A percentile compares a stretch with the other conserved stretches of the same genome.
phyloP scores from a whole-genome alignment of 2,329 filamentous ascomycete genomes.

The Rutstroemia sp. region DNA sequence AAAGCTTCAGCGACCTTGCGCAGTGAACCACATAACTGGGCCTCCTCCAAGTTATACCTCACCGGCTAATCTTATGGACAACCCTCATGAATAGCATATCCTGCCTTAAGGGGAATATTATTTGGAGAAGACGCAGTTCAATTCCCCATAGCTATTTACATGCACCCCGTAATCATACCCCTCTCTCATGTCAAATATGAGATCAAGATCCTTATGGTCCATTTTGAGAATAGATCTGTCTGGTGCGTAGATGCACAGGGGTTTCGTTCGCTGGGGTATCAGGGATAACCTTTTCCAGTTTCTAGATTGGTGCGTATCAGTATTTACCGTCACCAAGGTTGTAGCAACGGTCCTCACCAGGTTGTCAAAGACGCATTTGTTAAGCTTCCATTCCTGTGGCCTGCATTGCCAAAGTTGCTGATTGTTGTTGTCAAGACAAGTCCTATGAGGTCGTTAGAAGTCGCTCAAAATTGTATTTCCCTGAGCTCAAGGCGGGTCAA shows the following conservation, averaged over 20 bases:
- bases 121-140: background rate
- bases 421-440: slow-evolving; percentile 95
- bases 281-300: slow-evolving; percentile 74
- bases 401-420: slow-evolving; percentile 97
- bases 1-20: too few species aligned
- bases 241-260: slow-evolving; percentile 66
- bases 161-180: background rate
- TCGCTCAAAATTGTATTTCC: background rate
- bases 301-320: slow-evolving; percentile 38
- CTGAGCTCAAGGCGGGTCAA: background rate
- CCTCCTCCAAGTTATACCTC: too few species aligned
- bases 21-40: too few species aligned
- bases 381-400: slow-evolving; percentile 78
- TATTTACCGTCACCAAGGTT: background rate
- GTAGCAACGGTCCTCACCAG: slow-evolving; percentile 54
- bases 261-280: slow-evolving; percentile 61
- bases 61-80: too few species aligned
- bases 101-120: too few species aligned
- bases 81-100: too few species aligned
- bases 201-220: background rate
- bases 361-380: slow-evolving; percentile 93
- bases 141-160: slow-evolving; percentile 7
- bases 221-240: slow-evolving; percentile 41
- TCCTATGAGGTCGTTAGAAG: slow-evolving; percentile 33
- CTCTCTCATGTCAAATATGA: background rate